phyloP scores from a whole-genome alignment of 176 grass and related monocot genomes.

The Triticum monococcum region DNA sequence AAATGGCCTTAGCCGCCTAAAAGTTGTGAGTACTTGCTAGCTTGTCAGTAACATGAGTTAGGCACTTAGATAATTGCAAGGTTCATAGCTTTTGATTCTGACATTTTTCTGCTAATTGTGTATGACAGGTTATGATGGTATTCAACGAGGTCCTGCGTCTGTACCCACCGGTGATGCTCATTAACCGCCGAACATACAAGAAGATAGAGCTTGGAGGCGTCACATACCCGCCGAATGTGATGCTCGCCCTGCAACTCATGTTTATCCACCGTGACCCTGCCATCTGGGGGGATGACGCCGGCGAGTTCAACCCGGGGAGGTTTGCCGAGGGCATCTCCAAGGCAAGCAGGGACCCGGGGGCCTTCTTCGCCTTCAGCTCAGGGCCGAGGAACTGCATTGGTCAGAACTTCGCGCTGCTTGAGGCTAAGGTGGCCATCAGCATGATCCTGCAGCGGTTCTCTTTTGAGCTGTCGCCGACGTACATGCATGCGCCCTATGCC shows the following conservation, averaged over 20 bases:
- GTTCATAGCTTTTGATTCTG: neutral
- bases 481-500: constrained; percentile 44
- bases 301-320: constrained; percentile 52
- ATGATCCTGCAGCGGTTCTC: constrained; percentile 55
- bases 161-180: constrained; percentile 17
- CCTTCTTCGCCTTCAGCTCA: constrained; percentile 50
- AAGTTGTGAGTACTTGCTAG: constrained; percentile 43
- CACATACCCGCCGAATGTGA: constrained; percentile 37
- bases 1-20: constrained; percentile 42
- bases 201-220: constrained; percentile 37
- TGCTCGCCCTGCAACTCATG: constrained; percentile 28
- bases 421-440: constrained; percentile 47
- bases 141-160: constrained; percentile 51
- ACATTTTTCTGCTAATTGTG: neutral
- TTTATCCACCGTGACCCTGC: constrained; percentile 38
- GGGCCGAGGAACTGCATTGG: constrained; percentile 55
- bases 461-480: constrained; percentile 42
- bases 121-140: constrained; percentile 50
- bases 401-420: constrained; percentile 53
- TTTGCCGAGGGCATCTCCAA: constrained; percentile 47
- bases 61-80: neutral
- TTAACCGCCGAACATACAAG: constrained; percentile 28
- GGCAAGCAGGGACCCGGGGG: constrained; percentile 29
- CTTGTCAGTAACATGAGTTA: neutral
- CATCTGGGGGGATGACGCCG: constrained; percentile 46